Base-by-base conservation (phyloP, 177 flowering plant genomes). In the Vitis hybrid region DNA sequence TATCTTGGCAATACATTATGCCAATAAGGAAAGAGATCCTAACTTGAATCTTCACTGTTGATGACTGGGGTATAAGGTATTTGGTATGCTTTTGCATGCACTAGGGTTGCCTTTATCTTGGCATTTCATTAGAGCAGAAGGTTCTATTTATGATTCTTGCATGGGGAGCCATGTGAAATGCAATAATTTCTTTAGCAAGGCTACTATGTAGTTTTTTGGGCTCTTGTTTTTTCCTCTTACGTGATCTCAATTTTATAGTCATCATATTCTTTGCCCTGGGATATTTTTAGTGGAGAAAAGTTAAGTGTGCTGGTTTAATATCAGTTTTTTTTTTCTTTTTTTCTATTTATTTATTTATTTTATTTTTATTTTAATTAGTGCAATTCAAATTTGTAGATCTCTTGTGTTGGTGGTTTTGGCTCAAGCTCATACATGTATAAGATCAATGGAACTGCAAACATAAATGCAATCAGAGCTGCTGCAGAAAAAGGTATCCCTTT, bases 361-460 rank as follows among this genome's bases (percentile, higher is more conserved):
- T 49, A 18, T 3, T 39, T 21, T 55, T 68, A 69, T 63, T 64
- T 65, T 59, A 10, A 56, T 39, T 39, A 39, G 45, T 39, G 45
- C 45, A 39, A 8, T 49, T 76, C 54, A 34, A 12, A 54, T 64
- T 60, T 82, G 70, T 74, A 90, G 94, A 83, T 95, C 23, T 95
- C 99, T 21, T 95, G 97, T 81, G 94, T 95, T 73, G 98, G 99
- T 72, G 97, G 97, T 51, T 95, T 95, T 81, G 98, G 99, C 51
- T 91, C 98, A 64, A 87, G 90, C 62, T 83, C 98, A 23, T 45
- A 85, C 17, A 93, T 95, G 99, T 93, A 93, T 65, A 93, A 91
- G 80, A 87, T 95, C 77, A 93, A 91, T 77, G 99, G 99, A 9
- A 93, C 99, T 72, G 99, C 99, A 66, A 95, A 95, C 76, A 89